Evolutionary conservation across 1,139 yeast genomes (phyloP).

Genomic region (Maudiozyma humilis): DNA sequence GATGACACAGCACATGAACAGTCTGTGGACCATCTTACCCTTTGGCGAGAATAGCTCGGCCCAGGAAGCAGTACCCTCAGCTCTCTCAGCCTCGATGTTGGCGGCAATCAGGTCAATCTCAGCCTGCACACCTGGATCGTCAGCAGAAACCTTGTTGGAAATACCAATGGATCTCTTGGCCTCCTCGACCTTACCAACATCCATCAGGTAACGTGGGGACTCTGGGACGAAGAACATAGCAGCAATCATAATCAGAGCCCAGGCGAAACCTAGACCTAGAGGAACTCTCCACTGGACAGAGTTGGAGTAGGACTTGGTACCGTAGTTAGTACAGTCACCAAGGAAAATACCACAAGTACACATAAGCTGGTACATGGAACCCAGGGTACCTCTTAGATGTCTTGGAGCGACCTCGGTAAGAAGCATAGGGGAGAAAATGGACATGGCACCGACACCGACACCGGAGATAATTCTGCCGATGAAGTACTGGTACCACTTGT

Average conservation of each 20-base stretch:
- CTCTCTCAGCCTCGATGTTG: conserved; percentile 12
- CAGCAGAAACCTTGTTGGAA: conserved; percentile 41
- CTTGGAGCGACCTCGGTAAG: conserved; percentile 59
- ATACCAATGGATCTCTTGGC: conserved; percentile 53
- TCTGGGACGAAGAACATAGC: conserved; percentile 14
- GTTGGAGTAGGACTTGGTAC: conserved; percentile 11
- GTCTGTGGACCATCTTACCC: conserved; percentile 10
- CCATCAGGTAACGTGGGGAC: conserved; percentile 13
- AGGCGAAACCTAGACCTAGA: conserved; percentile 9
- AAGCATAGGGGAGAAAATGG: conserved; percentile 54
- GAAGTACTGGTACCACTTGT: conserved; percentile 6
- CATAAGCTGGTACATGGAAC: conserved; percentile 13
- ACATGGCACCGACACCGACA: conserved; percentile 52
- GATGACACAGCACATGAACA: conserved; percentile 5
- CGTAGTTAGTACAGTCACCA: conserved; percentile 14
- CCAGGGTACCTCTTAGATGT: conserved; percentile 39
- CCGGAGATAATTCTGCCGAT: conserved; percentile 6
- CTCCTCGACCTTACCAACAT: conserved; percentile 23
- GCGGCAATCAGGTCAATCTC: conserved; percentile 9
- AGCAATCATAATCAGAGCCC: conserved; percentile 12
- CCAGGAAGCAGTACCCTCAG: conserved; percentile 13
- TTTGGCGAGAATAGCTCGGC: conserved; percentile 10
- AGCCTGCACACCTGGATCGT: conserved; percentile 12
- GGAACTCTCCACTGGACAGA: conserved; percentile 6
- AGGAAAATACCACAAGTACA: conserved; percentile 14